Conservation (phyloP, 352 stramenopile species). For the Phytophthora hibernalis region DNA sequence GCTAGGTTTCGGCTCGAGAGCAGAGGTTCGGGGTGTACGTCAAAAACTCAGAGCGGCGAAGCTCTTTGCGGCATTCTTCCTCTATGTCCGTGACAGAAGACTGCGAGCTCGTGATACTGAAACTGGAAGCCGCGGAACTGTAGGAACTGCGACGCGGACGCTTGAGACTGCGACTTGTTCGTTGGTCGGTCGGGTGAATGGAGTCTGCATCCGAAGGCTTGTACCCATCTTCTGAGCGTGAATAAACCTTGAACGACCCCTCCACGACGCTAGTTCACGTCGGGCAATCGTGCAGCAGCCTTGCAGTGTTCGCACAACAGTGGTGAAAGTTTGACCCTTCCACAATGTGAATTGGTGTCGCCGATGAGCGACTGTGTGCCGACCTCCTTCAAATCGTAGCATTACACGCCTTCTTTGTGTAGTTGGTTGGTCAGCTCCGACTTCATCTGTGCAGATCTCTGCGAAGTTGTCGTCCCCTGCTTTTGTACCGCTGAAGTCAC, state of each 20-base stretch:
- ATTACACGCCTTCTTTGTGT: not conserved
- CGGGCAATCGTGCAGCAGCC: conserved; percentile 27
- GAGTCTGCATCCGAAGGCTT: not conserved
- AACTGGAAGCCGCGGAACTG: conserved; percentile 7
- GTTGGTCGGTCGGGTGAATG: too few relatives aligned
- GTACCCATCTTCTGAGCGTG: not conserved
- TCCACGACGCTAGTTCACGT: conserved; percentile 21
- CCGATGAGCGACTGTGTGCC: conserved; percentile 7
- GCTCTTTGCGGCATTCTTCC: conserved; percentile 19
- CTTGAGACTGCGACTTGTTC: not conserved
- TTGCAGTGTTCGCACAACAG: conserved; percentile 19
- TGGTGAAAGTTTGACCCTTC: conserved; percentile 18
- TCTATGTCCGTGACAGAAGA: conserved; percentile 27
- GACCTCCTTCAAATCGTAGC: conserved; percentile 5
- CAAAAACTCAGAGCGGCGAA: conserved; percentile 10
- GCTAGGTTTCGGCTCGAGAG: conserved; percentile 6
- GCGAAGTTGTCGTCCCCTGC: conserved; percentile 19
- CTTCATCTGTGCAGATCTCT: conserved; percentile 4
- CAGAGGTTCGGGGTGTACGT: not conserved
- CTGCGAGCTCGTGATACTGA: conserved; percentile 19
- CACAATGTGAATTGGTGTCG: conserved; percentile 24
- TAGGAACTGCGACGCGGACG: not conserved
- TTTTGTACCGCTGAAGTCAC: not conserved
- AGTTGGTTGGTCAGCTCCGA: not conserved
- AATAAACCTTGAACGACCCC: conserved; percentile 5